phyloP scores from a whole-genome alignment of 768 basidiomycete species.

The Amanita jacksonii region DNA sequence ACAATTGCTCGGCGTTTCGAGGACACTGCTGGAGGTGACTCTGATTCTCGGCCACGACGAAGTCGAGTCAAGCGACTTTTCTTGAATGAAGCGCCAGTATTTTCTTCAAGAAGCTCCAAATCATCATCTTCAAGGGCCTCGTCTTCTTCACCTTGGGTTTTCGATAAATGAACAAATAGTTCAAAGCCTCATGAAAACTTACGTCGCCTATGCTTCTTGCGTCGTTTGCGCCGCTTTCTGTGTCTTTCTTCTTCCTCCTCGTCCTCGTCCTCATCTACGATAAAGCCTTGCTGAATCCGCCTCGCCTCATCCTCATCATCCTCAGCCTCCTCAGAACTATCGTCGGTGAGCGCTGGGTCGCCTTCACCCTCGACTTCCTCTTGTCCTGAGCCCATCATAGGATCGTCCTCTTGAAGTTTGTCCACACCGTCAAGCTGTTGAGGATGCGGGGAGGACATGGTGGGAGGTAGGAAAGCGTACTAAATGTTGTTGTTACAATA shows the following conservation, averaged over 20 bases:
- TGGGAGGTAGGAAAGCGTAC: conserved; percentile 19
- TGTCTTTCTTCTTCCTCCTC: conserved; percentile 62
- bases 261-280: conserved; percentile 84
- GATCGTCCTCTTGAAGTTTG: conserved; percentile 38
- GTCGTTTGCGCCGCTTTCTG: conserved; percentile 52
- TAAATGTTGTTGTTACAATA: not conserved
- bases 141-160: conserved; percentile 36
- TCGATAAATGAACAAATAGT: conserved; percentile 6
- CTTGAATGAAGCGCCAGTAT: conserved; percentile 74
- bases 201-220: conserved; percentile 57
- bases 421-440: conserved; percentile 22
- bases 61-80: conserved; percentile 56
- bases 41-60: conserved; percentile 65
- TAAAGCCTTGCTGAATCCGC: conserved; percentile 79
- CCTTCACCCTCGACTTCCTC: conserved; percentile 50
- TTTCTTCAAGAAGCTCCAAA: conserved; percentile 80
- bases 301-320: conserved; percentile 86
- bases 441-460: conserved; percentile 47
- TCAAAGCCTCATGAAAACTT: conserved; percentile 15
- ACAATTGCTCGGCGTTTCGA: conserved; percentile 49
- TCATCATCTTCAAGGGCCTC: conserved; percentile 90
- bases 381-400: conserved; percentile 46
- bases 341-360: conserved; percentile 56
- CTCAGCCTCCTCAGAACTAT: conserved; percentile 85
- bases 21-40: conserved; percentile 55